Conservation (phyloP, 441 rosid species). For the Populus hybrid region DNA sequence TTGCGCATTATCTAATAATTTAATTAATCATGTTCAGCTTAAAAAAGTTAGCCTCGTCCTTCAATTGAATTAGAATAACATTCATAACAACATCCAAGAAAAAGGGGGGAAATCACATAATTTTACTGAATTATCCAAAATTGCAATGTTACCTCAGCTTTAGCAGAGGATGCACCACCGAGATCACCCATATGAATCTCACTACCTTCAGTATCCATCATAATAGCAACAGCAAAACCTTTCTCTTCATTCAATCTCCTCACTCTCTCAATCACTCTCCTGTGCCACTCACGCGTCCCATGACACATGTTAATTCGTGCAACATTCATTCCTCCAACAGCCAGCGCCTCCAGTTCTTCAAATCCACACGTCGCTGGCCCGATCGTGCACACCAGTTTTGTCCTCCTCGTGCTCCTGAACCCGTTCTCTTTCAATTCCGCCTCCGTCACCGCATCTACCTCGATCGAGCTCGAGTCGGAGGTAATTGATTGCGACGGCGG, state of each 20-base stretch:
- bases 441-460: constrained; percentile 90
- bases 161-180: constrained; percentile 79
- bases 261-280: constrained; percentile 65
- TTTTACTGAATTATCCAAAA: neutral
- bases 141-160: constrained; percentile 63
- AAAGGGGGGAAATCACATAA: neutral
- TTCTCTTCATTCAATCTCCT: constrained; percentile 86
- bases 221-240: constrained; percentile 89
- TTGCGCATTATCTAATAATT: neutral
- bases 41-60: neutral
- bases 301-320: constrained; percentile 97
- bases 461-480: constrained; percentile 50
- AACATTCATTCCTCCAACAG: constrained; percentile 96
- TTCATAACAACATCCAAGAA: neutral
- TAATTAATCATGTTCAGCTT: neutral
- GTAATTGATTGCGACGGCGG: constrained; percentile 14
- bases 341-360: constrained; percentile 84
- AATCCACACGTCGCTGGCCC: constrained; percentile 89
- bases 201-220: constrained; percentile 99
- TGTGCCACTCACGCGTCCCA: constrained; percentile 92
- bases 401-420: constrained; percentile 91
- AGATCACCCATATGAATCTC: constrained; percentile 99
- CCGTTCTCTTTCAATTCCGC: constrained; percentile 98
- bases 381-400: constrained; percentile 92
- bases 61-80: neutral